These are phyloP conservation scores for Choiromyces venosus DNA, from an alignment of 495 filamentous ascomycete species.

Conservation along the genomic window DNA sequence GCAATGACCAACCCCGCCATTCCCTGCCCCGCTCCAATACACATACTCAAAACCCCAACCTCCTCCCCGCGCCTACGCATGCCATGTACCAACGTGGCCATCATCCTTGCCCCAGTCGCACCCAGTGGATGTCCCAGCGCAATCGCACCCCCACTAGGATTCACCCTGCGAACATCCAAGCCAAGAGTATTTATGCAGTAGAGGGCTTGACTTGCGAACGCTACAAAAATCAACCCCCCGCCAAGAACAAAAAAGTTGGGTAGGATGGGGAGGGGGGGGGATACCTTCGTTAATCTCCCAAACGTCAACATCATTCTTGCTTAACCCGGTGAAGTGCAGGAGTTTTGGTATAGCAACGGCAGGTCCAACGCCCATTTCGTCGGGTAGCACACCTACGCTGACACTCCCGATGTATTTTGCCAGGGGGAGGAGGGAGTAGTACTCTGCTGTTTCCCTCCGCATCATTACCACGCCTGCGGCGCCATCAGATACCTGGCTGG, in stretches of 20 bases:
- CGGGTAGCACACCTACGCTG: conserved; percentile 70
- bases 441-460: conserved; percentile 72
- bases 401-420: conserved; percentile 71
- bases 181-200: conserved; percentile 73
- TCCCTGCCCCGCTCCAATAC: conserved; percentile 91
- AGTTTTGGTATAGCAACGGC: conserved; percentile 80
- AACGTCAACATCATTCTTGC: conserved; percentile 64
- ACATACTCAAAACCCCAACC: conserved; percentile 57
- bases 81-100: conserved; percentile 68
- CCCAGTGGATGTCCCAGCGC: conserved; percentile 91
- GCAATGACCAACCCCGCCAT: conserved; percentile 91
- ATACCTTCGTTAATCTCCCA: conserved; percentile 86
- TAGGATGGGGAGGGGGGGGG: no score
- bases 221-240: conserved; percentile 37
- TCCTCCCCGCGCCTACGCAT: conserved; percentile 54
- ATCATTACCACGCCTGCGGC: conserved; percentile 77
- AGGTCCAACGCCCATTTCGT: conserved; percentile 91
- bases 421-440: conserved; percentile 68
- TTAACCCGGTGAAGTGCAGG: conserved; percentile 58
- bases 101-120: conserved; percentile 78
- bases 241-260: background rate
- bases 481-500: conserved; percentile 78
- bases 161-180: conserved; percentile 53
- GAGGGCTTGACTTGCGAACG: conserved; percentile 82
- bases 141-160: conserved; percentile 90